Evolutionary conservation across 768 basidiomycete genomes (phyloP).

Genomic region (Suillus occidentalis): DNA sequence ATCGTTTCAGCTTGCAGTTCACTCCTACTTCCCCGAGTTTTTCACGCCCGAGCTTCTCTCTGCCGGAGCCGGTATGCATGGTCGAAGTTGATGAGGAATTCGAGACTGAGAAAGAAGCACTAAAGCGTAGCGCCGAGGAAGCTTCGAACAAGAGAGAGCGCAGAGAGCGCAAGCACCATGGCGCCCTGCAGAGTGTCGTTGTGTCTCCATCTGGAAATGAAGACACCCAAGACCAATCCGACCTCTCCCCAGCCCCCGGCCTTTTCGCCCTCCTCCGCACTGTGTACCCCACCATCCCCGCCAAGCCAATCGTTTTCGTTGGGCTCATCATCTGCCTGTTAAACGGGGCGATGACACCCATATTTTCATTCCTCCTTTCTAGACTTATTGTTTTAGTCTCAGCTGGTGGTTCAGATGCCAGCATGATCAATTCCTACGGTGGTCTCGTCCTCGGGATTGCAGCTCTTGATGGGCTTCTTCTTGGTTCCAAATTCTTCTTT

Average conservation of each 20-base stretch:
- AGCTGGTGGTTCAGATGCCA: conserved; percentile 60
- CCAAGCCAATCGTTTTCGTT: conserved; percentile 66
- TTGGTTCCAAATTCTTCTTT: conserved; percentile 75
- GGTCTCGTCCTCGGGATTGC: conserved; percentile 73
- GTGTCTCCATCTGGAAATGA: conserved; percentile 11
- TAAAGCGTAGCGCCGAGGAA: conserved; percentile 40
- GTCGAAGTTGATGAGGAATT: conserved; percentile 40
- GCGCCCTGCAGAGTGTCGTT: not conserved
- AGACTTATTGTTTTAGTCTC: conserved; percentile 76
- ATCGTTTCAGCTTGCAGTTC: conserved; percentile 60
- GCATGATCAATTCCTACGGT: conserved; percentile 67
- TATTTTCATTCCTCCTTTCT: conserved; percentile 91
- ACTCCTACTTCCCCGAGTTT: conserved; percentile 53
- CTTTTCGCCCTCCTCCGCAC: conserved; percentile 45
- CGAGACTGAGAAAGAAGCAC: conserved; percentile 45
- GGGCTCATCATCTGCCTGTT: conserved; percentile 70
- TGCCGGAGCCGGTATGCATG: conserved; percentile 18
- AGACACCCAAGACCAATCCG: conserved; percentile 5
- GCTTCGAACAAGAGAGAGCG: conserved; percentile 39
- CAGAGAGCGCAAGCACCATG: conserved; percentile 16
- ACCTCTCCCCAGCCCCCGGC: conserved; percentile 16
- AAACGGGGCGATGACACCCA: conserved; percentile 83
- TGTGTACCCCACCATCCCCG: conserved; percentile 71
- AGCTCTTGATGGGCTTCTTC: conserved; percentile 70
- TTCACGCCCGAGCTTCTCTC: conserved; percentile 23